Conservation (phyloP, 208 protist species). For the Leishmania lainsoni region DNA sequence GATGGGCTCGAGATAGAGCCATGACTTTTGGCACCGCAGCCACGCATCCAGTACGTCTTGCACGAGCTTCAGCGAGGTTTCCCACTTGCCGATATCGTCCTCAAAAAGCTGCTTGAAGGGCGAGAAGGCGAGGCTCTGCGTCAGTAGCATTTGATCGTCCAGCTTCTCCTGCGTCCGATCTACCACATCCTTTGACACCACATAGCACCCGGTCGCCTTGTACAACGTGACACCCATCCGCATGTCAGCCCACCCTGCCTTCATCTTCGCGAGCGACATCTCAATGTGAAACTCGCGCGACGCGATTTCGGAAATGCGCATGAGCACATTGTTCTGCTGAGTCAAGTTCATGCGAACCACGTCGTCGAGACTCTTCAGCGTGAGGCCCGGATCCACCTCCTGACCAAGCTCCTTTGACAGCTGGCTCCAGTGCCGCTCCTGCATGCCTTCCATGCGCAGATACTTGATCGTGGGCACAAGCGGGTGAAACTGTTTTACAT, state of each 20-base stretch:
- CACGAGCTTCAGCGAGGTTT: conserved; percentile 86
- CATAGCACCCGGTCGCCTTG: conserved; percentile 93
- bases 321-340: conserved; percentile 85
- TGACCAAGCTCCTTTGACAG: conserved; percentile 93
- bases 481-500: conserved; percentile 96
- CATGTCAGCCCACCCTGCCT: conserved; percentile 90
- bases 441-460: conserved; percentile 95
- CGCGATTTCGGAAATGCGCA: conserved; percentile 93
- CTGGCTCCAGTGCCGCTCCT: conserved; percentile 95
- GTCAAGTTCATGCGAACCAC: conserved; percentile 72
- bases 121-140: conserved; percentile 96
- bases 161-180: conserved; percentile 96
- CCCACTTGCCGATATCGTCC: conserved; percentile 92
- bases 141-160: conserved; percentile 96
- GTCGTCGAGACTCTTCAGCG: conserved; percentile 88
- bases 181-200: conserved; percentile 87
- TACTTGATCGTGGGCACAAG: conserved; percentile 95
- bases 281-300: conserved; percentile 97
- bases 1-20: conserved; percentile 97
- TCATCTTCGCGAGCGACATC: conserved; percentile 93
- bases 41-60: conserved; percentile 95
- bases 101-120: conserved; percentile 98
- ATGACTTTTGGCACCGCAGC: conserved; percentile 94
- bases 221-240: conserved; percentile 86
- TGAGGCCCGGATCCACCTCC: conserved; percentile 88